Base-by-base conservation (phyloP, 257 asterid genomes). In the Scutellaria minor region DNA sequence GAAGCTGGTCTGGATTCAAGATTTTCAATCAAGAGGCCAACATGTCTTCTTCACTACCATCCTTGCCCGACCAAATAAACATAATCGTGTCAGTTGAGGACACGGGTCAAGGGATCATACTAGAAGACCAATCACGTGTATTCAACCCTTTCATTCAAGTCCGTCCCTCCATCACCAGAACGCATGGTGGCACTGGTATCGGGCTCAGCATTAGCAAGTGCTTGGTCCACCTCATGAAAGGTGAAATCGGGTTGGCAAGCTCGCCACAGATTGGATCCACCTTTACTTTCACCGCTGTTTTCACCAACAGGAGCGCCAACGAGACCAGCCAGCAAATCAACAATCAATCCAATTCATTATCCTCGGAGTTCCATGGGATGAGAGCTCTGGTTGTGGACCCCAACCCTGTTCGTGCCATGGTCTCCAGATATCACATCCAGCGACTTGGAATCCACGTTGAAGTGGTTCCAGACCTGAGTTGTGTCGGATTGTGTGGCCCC, bases 121-220 rank as follows among this genome's bases (percentile, higher is more conserved):
- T 18, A 3, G 97, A 91, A 41, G 97, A 97, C 50, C 97, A 90
- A 75, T 59, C 84, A 27, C 91, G 88, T 14, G 87, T 94, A 12
- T 94, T 94, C 81, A 90, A 85, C 61, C 99, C 98, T 0, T 94
- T 94, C 79, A 87, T 94, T 90, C 99, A 94, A 82, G 99, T 91
- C 0, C 96, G 93, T n/a, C 96, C 97, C 72, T 91, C 99, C 47
- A 85, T 87, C 75, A 85, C 99, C 14, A 81, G 97, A 67, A 92
- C 84, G 4, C 94, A 94, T 20, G 99, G 99, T 12, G 99, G 99
- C 70, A 94, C 99, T 0, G 99, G 99, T 18, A 94, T 94, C 9
- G 99, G 99, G 11, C 73, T 94, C 22, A 94, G 99, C 90, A 94
- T 94, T 63, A 94, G 96, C 85, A 87, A 92, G 88, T 91, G 97